These are phyloP conservation scores for Claviceps arundinis DNA, from an alignment of 2,329 filamentous ascomycete genomes.

Conservation along the genomic window DNA sequence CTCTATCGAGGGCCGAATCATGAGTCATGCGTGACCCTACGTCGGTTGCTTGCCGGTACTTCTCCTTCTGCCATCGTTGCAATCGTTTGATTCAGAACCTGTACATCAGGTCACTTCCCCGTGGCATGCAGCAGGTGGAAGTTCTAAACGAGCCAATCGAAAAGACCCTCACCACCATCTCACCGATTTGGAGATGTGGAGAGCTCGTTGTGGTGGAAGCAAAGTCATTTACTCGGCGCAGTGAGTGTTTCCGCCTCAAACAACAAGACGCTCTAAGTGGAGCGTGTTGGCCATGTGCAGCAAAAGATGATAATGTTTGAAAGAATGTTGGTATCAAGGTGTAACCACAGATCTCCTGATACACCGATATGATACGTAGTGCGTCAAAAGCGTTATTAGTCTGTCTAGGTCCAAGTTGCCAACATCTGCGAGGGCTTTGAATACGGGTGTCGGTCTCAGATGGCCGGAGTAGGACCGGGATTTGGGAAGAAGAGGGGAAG, in stretches of 20 bases:
- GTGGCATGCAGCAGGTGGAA: background rate
- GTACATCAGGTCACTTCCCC: background rate
- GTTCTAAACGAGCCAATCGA: background rate
- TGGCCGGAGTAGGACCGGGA: slow-evolving; percentile 17
- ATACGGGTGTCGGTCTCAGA: slow-evolving; percentile 8
- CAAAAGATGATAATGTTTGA: background rate
- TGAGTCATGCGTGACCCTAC: no score
- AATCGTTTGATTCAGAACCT: no score
- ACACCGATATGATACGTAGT: background rate
- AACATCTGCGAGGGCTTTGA: slow-evolving; percentile 13
- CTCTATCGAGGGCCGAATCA: no score
- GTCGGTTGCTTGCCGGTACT: no score
- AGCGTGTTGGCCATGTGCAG: background rate
- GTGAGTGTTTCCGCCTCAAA: no score
- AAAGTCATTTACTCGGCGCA: background rate
- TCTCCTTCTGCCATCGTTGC: no score
- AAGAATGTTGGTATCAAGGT: background rate
- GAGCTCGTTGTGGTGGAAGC: background rate
- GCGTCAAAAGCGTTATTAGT: background rate
- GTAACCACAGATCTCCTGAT: background rate
- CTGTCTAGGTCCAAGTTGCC: slow-evolving; percentile 4
- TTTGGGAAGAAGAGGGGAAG: background rate
- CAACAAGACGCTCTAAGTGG: no score
- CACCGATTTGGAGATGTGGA: background rate
- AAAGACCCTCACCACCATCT: background rate